Base-by-base conservation (phyloP, 768 basidiomycete genomes). In the Pholiota microspora region DNA sequence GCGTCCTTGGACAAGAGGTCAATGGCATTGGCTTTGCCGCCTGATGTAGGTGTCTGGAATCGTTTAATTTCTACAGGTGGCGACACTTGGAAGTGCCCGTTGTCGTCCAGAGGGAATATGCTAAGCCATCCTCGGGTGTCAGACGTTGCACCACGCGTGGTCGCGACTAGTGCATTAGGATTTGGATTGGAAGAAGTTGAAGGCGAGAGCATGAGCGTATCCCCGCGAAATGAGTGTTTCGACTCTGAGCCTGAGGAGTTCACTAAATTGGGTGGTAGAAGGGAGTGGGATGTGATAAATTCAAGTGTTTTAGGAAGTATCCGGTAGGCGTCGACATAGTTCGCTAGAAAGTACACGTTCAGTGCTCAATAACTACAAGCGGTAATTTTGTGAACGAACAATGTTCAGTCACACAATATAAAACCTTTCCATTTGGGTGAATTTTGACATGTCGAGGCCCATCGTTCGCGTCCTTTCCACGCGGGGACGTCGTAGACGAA, bases 401-500 rank as follows among this genome's bases (percentile, higher is more conserved):
- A 44, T 83, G 80, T 56, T 83, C 81, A 3, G 80, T 79, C 10
- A 82, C 73, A 52, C 71, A 77, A 57, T 83, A 83, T 7, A 83
- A 61, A 0, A 81, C 58, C 45, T 70, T 73, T 0, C 80, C 80
- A 55, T 80, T 79, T 0, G 80, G 79, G 56, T 80, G 79, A 1
- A 82, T 60, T 56, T 78, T 80, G 54, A 82, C 67, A 63, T 83
- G 80, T 15, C 80, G 69, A 2, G 81, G 79, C 0, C 79, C 81
- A 51, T 82, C 79, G 24, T 75, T 69, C 0, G 68, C 65, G 2
- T 53, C 57, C 1, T 62, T 45, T 9, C 74, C 68, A 23, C 76
- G 68, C 0, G 78, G 78, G 9, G 78, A 79, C 1, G 61, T 59
- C 12, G 69, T 68, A 3, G 76, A 73, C 8, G 69, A 59, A 1